Evolutionary conservation across 2,329 filamentous ascomycete species (phyloP).

Genomic region (Penicillium polonicum): DNA sequence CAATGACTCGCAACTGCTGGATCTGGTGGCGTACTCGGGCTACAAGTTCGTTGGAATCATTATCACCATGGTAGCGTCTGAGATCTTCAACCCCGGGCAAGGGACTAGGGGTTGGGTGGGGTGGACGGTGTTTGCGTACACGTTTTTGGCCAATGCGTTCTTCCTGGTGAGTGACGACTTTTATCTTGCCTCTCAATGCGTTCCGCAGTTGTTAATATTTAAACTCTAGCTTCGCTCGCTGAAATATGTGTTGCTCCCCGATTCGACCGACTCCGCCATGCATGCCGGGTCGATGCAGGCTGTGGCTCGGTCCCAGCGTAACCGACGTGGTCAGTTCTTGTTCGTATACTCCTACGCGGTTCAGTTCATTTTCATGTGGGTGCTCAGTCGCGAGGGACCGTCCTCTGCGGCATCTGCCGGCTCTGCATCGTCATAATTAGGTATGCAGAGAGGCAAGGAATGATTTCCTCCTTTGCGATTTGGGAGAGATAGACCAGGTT

Average conservation of each 20-base stretch:
- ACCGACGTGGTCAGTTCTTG: constrained; percentile 84
- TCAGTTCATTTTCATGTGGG: constrained; percentile 94
- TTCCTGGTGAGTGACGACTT: constrained; percentile 68
- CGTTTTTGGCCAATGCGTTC: constrained; percentile 89
- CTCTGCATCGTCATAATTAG: constrained; percentile 13
- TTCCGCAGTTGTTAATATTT: background rate
- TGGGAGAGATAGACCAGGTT: constrained; percentile 16
- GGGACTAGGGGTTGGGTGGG: constrained; percentile 85
- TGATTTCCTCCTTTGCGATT: background rate
- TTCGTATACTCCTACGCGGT: constrained; percentile 94
- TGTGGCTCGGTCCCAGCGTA: constrained; percentile 80
- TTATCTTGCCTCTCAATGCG: background rate
- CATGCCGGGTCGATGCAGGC: constrained; percentile 61
- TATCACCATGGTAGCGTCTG: constrained; percentile 75
- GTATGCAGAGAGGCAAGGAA: background rate
- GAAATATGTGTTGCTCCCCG: constrained; percentile 91
- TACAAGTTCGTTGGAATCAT: constrained; percentile 99
- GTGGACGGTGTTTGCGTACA: constrained; percentile 87
- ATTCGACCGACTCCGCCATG: constrained; percentile 67
- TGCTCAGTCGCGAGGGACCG: constrained; percentile 58
- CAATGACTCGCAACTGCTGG: constrained; percentile 88
- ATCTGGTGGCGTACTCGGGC: constrained; percentile 91
- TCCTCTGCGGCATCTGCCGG: constrained; percentile 25
- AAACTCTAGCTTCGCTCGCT: constrained; percentile 75
- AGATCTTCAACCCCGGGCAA: constrained; percentile 72